Evolutionary conservation across 345 rosid genomes (phyloP).

Genomic region (Eucalyptus sp.): DNA sequence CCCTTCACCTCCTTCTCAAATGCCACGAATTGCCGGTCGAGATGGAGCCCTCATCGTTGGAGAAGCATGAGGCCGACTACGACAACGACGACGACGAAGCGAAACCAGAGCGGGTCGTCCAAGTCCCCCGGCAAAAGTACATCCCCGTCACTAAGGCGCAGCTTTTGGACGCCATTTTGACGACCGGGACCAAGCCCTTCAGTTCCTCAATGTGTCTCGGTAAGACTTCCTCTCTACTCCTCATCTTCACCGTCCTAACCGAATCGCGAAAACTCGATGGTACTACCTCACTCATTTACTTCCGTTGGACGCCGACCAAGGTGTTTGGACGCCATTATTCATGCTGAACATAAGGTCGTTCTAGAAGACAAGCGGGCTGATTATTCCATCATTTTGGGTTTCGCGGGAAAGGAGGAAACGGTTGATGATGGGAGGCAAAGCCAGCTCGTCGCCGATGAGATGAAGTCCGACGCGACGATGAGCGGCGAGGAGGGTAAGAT

Average conservation of each 20-base stretch:
- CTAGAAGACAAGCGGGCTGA: constrained; percentile 73
- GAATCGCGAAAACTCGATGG: not conserved
- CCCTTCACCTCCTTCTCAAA: not conserved
- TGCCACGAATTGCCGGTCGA: not conserved
- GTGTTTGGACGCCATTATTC: constrained; percentile 77
- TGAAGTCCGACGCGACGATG: not conserved
- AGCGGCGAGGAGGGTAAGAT: not conserved
- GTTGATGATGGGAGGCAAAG: not conserved
- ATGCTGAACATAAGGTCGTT: constrained; percentile 76
- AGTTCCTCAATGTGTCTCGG: constrained; percentile 64
- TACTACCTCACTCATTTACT: not conserved
- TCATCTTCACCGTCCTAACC: not conserved
- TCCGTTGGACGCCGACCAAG: constrained; percentile 6
- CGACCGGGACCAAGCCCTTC: constrained; percentile 29
- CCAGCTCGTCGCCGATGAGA: not conserved
- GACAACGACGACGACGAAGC: not conserved
- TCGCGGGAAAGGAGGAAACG: not conserved
- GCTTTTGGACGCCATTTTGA: constrained; percentile 48
- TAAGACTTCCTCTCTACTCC: constrained; percentile 5
- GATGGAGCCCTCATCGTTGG: not conserved
- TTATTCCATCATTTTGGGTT: constrained; percentile 19
- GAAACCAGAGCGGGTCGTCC: constrained; percentile 11
- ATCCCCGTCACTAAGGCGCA: constrained; percentile 66
- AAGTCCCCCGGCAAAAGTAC: constrained; percentile 66
- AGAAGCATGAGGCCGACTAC: not conserved